Evolutionary conservation across 164 flowering plant genomes (phyloP).

Genomic region (Saururus chinensis): DNA sequence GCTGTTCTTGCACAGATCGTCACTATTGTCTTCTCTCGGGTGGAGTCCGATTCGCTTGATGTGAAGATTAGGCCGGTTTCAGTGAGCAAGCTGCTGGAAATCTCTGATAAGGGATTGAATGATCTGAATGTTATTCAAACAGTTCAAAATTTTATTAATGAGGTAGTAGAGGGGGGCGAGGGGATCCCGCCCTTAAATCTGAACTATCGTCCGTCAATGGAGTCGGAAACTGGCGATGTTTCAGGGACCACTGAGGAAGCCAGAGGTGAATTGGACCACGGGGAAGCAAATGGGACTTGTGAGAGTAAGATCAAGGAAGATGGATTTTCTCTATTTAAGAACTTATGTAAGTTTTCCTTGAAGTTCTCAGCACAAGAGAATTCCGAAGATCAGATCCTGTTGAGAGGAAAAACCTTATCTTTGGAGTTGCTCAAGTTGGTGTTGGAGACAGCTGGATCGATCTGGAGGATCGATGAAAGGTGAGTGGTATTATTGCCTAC

Average conservation of each 20-base stretch:
- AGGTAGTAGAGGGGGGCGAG: slow-evolving; percentile 42
- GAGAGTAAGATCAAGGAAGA: slow-evolving; percentile 78
- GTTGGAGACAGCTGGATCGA: slow-evolving; percentile 65
- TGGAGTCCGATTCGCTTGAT: slow-evolving; percentile 59
- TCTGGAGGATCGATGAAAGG: slow-evolving; percentile 85
- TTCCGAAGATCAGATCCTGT: slow-evolving; percentile 72
- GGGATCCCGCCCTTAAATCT: slow-evolving; percentile 15
- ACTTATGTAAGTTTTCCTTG: slow-evolving; percentile 90
- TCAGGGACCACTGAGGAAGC: slow-evolving; percentile 4
- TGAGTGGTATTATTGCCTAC: slow-evolving; percentile 13
- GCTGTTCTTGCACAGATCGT: slow-evolving; percentile 81
- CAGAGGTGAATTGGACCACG: slow-evolving; percentile 11
- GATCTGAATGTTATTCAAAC: slow-evolving; percentile 67
- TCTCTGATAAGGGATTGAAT: slow-evolving; percentile 67
- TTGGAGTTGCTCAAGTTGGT: slow-evolving; percentile 75
- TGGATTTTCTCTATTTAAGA: slow-evolving; percentile 73
- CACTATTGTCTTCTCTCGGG: slow-evolving; percentile 62
- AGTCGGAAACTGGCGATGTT: slow-evolving; percentile 13
- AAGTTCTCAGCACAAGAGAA: slow-evolving; percentile 80
- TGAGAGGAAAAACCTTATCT: slow-evolving; percentile 89
- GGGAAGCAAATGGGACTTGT: slow-evolving; percentile 15
- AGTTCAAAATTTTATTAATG: slow-evolving; percentile 64
- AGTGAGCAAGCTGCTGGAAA: slow-evolving; percentile 60
- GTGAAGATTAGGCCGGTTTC: slow-evolving; percentile 33
- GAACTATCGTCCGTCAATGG: slow-evolving; percentile 5